Evolutionary conservation across 257 asterid genomes (phyloP), one percentile per base, ranked within the genome.

Genomic region (Misopates orontium): DNA sequence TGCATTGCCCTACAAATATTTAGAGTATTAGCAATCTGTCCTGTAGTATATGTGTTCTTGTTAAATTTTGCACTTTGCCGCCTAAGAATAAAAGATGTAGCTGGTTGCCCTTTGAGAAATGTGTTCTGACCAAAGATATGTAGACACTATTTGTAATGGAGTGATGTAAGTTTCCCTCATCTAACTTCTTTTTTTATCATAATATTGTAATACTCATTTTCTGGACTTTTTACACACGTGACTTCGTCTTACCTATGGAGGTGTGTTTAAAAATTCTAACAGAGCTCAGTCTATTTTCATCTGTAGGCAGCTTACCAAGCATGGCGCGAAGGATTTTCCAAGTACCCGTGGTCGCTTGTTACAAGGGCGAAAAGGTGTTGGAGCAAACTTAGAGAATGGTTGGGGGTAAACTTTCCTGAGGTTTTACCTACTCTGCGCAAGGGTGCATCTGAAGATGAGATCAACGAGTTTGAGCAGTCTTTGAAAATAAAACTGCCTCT

Each of bases 281-380:
- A n/a, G 28, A 58, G 58, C 51, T 63, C 18, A 48, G 40, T 66
- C 49, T 67, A 48, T 25, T 32, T 66, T 68, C 20, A 20, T 61
- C 51, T 75, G 44, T 62, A 93, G 98, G 91, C 74, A 42, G 88
- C 95, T 65, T 93, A 93, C 74, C 75, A 62, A 57, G 62, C 85
- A 57, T 90, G 99, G 99, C 62, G 96, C 53, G 89, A 80, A 62
- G 85, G 74, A 58, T 93, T 93, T 67, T 51, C 74, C 54, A 73
- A 62, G 82, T 93, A 93, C 62, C 96, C 99, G 1, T 93, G 99
- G 99, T 31, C 96, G 20, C 85, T 93, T 54, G 96, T 93, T 64
- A 60, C n/a, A 12, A 81, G 96, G 22, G 90, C 79, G 49, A 84
- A 82, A 69, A 79, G 73, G 65, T 90, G 90, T 71, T 93, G 99